These are phyloP conservation scores for Colletotrichum godetiae DNA, from an alignment of 2,329 filamentous ascomycete genomes.

Conservation along the genomic window DNA sequence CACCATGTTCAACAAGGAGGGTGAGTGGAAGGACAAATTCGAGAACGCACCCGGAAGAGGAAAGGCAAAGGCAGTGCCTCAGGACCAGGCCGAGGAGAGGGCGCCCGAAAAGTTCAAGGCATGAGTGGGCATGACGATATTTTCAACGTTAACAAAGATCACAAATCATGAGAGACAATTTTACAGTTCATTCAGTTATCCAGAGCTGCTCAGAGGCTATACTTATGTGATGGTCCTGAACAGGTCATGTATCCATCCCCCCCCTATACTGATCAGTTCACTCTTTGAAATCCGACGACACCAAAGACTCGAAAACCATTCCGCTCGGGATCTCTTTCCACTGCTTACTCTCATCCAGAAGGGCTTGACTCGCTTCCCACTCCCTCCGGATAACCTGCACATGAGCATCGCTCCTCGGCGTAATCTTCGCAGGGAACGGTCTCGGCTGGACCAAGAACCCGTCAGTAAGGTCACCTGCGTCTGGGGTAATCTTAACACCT, in stretches of 20 bases:
- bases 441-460: conserved; percentile 11
- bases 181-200: neutral
- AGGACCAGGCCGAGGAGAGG: conserved; percentile 19
- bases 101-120: conserved; percentile 30
- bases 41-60: conserved; percentile 60
- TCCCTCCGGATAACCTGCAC: conserved; percentile 6
- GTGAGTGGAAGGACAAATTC: conserved; percentile 61
- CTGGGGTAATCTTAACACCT: conserved; percentile 45
- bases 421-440: conserved; percentile 27
- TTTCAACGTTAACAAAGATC: neutral
- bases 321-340: conserved; percentile 18
- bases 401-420: conserved; percentile 19
- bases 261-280: neutral
- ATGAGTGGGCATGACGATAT: neutral
- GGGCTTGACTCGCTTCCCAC: conserved; percentile 5
- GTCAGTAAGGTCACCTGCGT: conserved; percentile 41
- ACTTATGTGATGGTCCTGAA: neutral
- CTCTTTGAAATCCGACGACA: neutral
- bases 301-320: conserved; percentile 8
- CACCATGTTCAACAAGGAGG: conserved; percentile 63
- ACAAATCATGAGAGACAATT: neutral
- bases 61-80: conserved; percentile 45
- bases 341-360: conserved; percentile 14
- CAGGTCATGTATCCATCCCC: neutral
- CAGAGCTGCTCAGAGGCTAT: neutral